Evolutionary conservation across 495 filamentous ascomycete genomes (phyloP).

Genomic region (Trypethelium eluteriae): DNA sequence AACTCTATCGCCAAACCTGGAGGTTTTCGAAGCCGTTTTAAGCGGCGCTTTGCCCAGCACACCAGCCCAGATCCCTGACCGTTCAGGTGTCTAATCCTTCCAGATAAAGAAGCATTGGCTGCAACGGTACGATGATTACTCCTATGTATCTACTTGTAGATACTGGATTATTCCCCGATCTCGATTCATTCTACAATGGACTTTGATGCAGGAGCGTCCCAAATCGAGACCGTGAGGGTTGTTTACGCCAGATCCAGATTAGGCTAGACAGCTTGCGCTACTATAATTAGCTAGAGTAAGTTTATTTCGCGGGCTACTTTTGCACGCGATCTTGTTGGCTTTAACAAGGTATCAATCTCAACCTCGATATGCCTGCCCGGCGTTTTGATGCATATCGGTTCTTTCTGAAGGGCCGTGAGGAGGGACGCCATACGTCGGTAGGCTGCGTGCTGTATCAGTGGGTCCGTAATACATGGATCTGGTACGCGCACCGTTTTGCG

Average conservation of each 20-base stretch:
- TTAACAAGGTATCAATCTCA: neutral
- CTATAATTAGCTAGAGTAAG: neutral
- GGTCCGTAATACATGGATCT: constrained; percentile 1
- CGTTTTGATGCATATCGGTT: neutral
- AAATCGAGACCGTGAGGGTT: neutral
- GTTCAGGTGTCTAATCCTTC: no score
- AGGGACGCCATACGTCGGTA: neutral
- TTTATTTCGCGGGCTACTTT: neutral
- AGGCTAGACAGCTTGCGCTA: neutral
- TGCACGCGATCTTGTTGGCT: neutral
- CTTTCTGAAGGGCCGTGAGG: neutral
- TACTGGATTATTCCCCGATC: neutral
- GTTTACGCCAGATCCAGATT: neutral
- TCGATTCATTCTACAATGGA: neutral
- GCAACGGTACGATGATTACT: no score
- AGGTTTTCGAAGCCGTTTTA: no score
- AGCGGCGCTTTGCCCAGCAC: no score
- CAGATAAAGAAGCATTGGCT: no score
- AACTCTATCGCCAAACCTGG: no score
- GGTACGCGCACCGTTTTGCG: constrained; percentile 4
- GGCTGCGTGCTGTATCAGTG: constrained; percentile 2
- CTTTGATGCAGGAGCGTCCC: neutral
- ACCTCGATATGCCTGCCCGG: neutral
- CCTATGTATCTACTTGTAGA: neutral
- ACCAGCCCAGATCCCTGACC: no score